Base-by-base conservation (phyloP, 257 asterid species). In the Gynochthodes officinalis region DNA sequence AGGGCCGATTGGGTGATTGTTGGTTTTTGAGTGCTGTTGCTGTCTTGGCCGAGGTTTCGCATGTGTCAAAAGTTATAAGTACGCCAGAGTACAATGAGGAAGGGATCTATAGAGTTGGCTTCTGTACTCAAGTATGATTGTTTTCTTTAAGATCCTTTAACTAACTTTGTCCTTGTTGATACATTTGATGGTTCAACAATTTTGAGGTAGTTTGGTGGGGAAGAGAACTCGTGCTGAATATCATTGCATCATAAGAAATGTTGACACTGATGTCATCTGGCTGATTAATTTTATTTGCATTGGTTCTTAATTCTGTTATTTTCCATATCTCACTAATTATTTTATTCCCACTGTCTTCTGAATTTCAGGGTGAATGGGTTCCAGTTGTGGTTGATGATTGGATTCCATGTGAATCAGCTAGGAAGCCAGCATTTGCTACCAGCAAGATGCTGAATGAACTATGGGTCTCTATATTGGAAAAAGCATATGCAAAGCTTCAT, bases 1-100 rank as follows among this genome's bases (percentile, higher is more conserved):
- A 95, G 99, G 99, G 99, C 12, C 99, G 95, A 55, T 69, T 95
- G 82, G 99, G 99, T 35, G 99, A 95, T 84, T 95, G 99, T 79
- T 95, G 99, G 99, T 95, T 95, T 85, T 81, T 95, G 90, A 95
- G 99, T 76, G 99, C 98, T 58, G 98, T 95, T 80, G 99, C 99
- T 76, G 99, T 95, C 75, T 77, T 95, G 80, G 84, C 99, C 39
- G 99, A 95, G 82, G 99, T 90, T 73, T 87, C 97, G 50, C 89
- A 86, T 50, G 90, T 95, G 81, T 95, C 98, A 25, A 96, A 95
- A 85, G 97, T 95, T 80, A 92, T 95, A 74, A 92, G 92, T 52
- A 95, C 99, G 46, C 96, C 99, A 28, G 95, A 89, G 42, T 95
- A 85, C 76, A 95, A 92, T 28, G 97, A 86, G 50, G 98, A 90